Evolutionary conservation across 75 land plant genomes (phyloP).

Genomic region (Pinus taeda): DNA sequence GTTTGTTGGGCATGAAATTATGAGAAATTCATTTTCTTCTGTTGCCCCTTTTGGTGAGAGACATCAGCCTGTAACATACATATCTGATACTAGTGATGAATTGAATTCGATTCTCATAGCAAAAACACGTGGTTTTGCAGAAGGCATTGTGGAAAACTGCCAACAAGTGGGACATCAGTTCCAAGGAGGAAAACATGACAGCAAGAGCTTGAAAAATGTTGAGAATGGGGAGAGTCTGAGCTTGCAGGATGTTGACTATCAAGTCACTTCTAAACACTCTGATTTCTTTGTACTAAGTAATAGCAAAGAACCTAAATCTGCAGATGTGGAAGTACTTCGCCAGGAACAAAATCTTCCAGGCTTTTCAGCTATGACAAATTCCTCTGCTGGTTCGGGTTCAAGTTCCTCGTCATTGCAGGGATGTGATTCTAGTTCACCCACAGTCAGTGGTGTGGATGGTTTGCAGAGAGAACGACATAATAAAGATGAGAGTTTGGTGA

Average conservation of each 20-base stretch:
- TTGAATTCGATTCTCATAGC: conserved; percentile 10
- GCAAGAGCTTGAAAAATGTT: background rate
- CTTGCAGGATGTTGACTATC: conserved; percentile 19
- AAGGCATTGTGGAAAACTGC: background rate
- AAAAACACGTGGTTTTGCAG: conserved; percentile 9
- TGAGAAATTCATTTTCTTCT: conserved; percentile 1
- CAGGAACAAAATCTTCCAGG: conserved; percentile 7
- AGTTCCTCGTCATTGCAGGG: conserved; percentile 21
- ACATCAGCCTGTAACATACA: background rate
- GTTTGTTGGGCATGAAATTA: background rate
- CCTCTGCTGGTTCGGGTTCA: conserved; percentile 44
- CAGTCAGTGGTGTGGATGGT: conserved; percentile 7
- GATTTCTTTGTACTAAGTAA: conserved; percentile 16
- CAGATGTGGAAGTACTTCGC: conserved; percentile 22
- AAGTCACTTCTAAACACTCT: conserved; percentile 18
- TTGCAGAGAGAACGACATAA: background rate
- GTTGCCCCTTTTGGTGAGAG: background rate
- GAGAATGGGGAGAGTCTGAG: background rate
- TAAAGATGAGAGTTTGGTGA: background rate
- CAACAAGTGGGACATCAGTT: conserved; percentile 5
- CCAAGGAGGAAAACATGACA: background rate
- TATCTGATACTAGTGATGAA: conserved; percentile 10
- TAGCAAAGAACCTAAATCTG: conserved; percentile 12
- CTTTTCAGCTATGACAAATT: conserved; percentile 16
- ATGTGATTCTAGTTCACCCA: conserved; percentile 21